Percentiles rank a stretch among this genome's conserved stretches.
phyloP scores from a whole-genome alignment of 441 rosid genomes.

The Pelargonium exstipulatum region DNA sequence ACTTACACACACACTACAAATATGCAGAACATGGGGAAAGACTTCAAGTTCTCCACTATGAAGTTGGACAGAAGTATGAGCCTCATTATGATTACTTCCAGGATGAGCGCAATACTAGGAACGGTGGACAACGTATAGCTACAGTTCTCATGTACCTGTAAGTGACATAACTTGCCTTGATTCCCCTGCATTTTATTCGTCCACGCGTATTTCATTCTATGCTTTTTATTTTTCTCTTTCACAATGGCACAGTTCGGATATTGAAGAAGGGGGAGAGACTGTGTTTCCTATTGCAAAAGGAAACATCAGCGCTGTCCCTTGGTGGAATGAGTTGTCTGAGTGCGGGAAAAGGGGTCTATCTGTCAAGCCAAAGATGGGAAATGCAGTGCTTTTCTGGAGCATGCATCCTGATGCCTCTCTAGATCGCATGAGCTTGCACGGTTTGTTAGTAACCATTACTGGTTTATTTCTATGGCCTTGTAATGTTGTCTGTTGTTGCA shows the following conservation, averaged over 20 bases:
- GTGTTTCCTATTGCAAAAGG: slow-evolving; percentile 75
- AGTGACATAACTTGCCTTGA: slow-evolving; percentile 23
- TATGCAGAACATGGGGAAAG: slow-evolving; percentile 87
- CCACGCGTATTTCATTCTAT: not conserved
- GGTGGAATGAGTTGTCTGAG: slow-evolving; percentile 85
- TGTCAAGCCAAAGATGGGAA: slow-evolving; percentile 84
- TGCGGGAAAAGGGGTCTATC: slow-evolving; percentile 78
- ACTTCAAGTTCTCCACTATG: slow-evolving; percentile 85
- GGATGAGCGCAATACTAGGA: slow-evolving; percentile 69
- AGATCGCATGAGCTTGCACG: slow-evolving; percentile 84
- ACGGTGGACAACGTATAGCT: slow-evolving; percentile 93
- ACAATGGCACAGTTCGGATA: slow-evolving; percentile 65
- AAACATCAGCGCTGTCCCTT: slow-evolving; percentile 65
- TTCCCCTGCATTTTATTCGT: slow-evolving; percentile 5
- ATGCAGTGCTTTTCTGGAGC: slow-evolving; percentile 92
- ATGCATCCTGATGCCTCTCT: slow-evolving; percentile 77
- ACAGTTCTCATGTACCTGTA: slow-evolving; percentile 96
- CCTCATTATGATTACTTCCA: slow-evolving; percentile 86
- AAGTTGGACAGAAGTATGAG: slow-evolving; percentile 81
- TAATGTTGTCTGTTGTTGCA: not conserved
- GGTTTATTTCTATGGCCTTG: not conserved
- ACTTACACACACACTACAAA: slow-evolving; percentile 16
- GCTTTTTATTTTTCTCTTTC: slow-evolving; percentile 14
- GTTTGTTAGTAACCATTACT: slow-evolving; percentile 28
- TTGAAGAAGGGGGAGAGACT: slow-evolving; percentile 98